Evolutionary conservation across 2,329 filamentous ascomycete species (phyloP).

Genomic region (Ophiocordyceps camponoti-floridani): DNA sequence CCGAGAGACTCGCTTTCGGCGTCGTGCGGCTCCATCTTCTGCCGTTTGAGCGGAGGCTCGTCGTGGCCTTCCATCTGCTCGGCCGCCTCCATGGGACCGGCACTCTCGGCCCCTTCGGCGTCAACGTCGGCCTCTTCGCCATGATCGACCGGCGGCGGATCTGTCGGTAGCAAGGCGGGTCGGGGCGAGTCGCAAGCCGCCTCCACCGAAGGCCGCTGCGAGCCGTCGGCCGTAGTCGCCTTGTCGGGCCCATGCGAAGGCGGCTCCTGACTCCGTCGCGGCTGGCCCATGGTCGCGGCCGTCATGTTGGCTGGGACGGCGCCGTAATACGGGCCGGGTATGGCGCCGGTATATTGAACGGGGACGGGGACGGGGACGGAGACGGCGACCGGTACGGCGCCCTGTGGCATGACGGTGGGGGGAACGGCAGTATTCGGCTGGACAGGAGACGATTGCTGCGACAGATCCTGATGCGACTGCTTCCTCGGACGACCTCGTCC

Average conservation of each 20-base stretch:
- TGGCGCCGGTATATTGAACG: background rate
- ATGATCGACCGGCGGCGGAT: background rate
- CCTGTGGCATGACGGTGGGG: background rate
- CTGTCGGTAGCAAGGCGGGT: background rate
- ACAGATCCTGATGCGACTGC: slow-evolving; percentile 9
- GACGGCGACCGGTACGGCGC: background rate
- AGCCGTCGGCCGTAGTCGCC: background rate
- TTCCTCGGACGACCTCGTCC: slow-evolving; percentile 37
- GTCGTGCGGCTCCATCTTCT: slow-evolving; percentile 15
- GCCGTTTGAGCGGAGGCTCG: slow-evolving; percentile 22
- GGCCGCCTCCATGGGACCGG: slow-evolving; percentile 1
- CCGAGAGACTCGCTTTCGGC: slow-evolving; percentile 19
- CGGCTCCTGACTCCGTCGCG: background rate
- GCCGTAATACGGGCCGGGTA: slow-evolving; percentile 1
- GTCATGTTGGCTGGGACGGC: background rate
- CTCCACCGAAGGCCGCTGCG: background rate
- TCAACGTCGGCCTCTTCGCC: slow-evolving; percentile 1
- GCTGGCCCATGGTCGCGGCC: background rate
- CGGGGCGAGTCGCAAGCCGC: background rate
- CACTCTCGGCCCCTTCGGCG: slow-evolving; percentile 2
- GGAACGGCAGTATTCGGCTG: background rate
- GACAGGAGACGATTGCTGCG: background rate
- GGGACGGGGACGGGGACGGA: background rate
- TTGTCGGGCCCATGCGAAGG: background rate
- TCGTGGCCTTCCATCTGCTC: slow-evolving; percentile 10